A percentile compares a stretch with the other conserved stretches of the same genome.
These are phyloP conservation scores for Cladosporium velox DNA, from an alignment of 2,329 filamentous ascomycete species.

Conservation along the genomic window DNA sequence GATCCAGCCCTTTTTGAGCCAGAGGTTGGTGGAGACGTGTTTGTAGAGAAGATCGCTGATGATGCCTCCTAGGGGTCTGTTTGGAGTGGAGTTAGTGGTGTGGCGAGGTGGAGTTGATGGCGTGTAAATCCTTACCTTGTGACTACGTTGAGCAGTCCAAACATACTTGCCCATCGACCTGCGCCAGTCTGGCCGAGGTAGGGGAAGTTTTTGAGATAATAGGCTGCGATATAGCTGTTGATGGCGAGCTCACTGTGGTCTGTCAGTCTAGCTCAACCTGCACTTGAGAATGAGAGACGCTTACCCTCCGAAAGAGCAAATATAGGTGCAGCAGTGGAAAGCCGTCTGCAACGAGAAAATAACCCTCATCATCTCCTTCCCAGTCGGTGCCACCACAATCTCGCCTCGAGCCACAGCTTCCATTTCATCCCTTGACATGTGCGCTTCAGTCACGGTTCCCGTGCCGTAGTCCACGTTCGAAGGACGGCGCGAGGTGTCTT, in stretches of 20 bases:
- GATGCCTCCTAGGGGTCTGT: conserved; percentile 60
- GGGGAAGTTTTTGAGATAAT: conserved; percentile 58
- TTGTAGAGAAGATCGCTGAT: conserved; percentile 58
- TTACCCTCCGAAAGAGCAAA: conserved; percentile 55
- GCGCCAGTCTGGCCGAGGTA: conserved; percentile 54
- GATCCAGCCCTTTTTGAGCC: conserved; percentile 63
- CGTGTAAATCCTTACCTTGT: conserved; percentile 40
- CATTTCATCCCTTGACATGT: conserved; percentile 17
- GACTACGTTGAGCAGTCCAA: conserved; percentile 68
- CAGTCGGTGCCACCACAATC: conserved; percentile 59
- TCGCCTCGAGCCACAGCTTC: conserved; percentile 48
- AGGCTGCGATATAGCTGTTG: conserved; percentile 58
- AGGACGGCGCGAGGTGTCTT: not conserved
- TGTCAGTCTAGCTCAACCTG: not conserved
- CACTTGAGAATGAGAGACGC: not conserved
- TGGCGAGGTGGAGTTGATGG: not conserved
- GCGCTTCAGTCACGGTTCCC: conserved; percentile 15
- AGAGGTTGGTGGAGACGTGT: conserved; percentile 49
- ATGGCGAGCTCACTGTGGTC: conserved; percentile 52
- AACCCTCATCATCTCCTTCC: conserved; percentile 61
- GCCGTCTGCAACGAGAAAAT: conserved; percentile 59
- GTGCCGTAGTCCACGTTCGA: conserved; percentile 14
- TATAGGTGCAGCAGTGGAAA: conserved; percentile 53
- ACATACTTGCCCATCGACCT: conserved; percentile 65
- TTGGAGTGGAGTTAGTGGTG: conserved; percentile 31